A percentile compares a stretch with the other conserved stretches of the same genome.
Evolutionary conservation across 2,329 filamentous ascomycete genomes (phyloP).

Genomic region (Helotiales sp.): DNA sequence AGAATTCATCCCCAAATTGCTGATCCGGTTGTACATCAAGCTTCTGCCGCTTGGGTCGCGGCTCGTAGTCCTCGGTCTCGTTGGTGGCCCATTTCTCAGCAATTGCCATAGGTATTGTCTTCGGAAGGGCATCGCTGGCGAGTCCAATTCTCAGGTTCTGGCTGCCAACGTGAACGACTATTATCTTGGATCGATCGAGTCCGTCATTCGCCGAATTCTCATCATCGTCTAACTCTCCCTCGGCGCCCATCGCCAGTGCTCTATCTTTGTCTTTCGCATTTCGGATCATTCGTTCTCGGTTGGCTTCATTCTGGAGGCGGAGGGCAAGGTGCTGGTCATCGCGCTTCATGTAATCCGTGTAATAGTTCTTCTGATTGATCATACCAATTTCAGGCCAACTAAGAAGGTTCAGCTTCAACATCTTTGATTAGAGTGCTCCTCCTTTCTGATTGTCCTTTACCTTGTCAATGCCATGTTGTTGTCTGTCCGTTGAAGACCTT

Average conservation of each 20-base stretch:
- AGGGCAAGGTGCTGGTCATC: conserved; percentile 94
- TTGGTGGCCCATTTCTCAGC: conserved; percentile 75
- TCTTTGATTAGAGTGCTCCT: too few species aligned
- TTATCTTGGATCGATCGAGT: conserved; percentile 80
- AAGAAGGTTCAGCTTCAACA: conserved; percentile 85
- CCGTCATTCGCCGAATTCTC: conserved; percentile 58
- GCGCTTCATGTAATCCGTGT: conserved; percentile 98
- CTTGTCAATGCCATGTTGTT: too few species aligned
- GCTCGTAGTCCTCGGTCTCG: conserved; percentile 81
- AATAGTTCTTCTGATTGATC: conserved; percentile 99
- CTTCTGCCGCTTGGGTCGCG: conserved; percentile 72
- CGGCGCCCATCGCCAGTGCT: conserved; percentile 66
- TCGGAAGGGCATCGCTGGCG: conserved; percentile 92
- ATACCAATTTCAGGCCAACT: conserved; percentile 90
- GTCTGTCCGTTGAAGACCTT: conserved; percentile 81
- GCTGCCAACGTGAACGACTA: conserved; percentile 93
- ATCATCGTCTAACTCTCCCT: conserved; percentile 49
- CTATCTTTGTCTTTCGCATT: conserved; percentile 86
- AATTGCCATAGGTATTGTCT: conserved; percentile 90
- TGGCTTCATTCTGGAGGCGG: conserved; percentile 84
- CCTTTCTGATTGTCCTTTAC: too few species aligned
- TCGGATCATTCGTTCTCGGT: conserved; percentile 79
- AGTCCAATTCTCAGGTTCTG: conserved; percentile 94
- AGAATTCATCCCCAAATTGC: conserved; percentile 82
- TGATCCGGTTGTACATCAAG: conserved; percentile 63